phyloP scores from a whole-genome alignment of 208 protist genomes.

The Trypanosoma melophagium region DNA sequence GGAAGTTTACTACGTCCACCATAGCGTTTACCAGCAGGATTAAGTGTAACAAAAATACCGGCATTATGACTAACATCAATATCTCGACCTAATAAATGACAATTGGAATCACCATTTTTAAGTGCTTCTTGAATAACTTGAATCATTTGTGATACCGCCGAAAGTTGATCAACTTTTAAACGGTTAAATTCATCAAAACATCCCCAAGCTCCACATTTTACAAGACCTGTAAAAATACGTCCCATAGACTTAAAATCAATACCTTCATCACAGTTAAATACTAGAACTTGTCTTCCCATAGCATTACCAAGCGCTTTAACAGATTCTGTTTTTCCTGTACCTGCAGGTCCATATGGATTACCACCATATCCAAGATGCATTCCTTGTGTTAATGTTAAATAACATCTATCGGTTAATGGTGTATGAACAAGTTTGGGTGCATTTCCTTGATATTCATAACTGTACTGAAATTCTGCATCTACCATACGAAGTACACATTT shows the following conservation, averaged over 20 bases:
- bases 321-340: slow-evolving; percentile 99
- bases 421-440: slow-evolving; percentile 98
- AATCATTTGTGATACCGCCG: slow-evolving; percentile 98
- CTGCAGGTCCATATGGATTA: slow-evolving; percentile 98
- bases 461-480: slow-evolving; percentile 95
- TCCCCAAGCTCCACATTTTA: slow-evolving; percentile 98
- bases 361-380: slow-evolving; percentile 98
- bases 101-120: slow-evolving; percentile 83
- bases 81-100: slow-evolving; percentile 90
- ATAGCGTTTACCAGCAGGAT: slow-evolving; percentile 98
- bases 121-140: slow-evolving; percentile 98
- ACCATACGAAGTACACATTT: slow-evolving; percentile 92
- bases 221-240: slow-evolving; percentile 98
- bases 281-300: slow-evolving; percentile 97
- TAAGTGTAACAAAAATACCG: slow-evolving; percentile 99
- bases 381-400: slow-evolving; percentile 97
- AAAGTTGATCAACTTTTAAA: slow-evolving; percentile 98
- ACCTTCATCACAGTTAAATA: slow-evolving; percentile 99
- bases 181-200: slow-evolving; percentile 99
- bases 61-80: slow-evolving; percentile 95
- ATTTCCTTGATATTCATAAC: slow-evolving; percentile 99
- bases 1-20: slow-evolving; percentile 97
- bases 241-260: slow-evolving; percentile 99
- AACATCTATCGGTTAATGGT: slow-evolving; percentile 98
- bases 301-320: slow-evolving; percentile 98